Evolutionary conservation across 73 alveolate genomes (phyloP).

Genomic region (Diophrys appendiculata): DNA sequence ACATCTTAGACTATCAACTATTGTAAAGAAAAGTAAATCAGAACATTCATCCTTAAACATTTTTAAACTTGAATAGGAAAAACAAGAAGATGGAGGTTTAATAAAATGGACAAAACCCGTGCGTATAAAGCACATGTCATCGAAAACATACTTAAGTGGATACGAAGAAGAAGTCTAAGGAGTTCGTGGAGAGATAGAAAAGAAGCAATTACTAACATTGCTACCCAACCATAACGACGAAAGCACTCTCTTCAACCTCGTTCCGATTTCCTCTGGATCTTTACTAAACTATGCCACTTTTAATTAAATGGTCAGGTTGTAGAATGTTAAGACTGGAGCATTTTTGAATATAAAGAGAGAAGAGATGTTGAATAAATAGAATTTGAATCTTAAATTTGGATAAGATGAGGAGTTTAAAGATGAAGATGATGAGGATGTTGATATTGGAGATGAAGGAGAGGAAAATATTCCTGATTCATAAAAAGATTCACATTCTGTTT

Average conservation of each 20-base stretch:
- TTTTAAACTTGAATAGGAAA: background rate
- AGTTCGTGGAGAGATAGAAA: no score
- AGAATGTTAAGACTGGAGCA: background rate
- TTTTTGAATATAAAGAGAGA: background rate
- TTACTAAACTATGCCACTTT: background rate
- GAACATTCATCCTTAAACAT: background rate
- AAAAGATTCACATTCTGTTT: background rate
- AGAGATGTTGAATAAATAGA: background rate
- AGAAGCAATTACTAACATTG: background rate
- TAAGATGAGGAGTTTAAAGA: no score
- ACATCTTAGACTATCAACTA: background rate
- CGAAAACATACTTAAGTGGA: background rate
- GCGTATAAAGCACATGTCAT: slow-evolving; percentile 1
- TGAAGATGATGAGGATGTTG: background rate
- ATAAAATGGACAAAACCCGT: background rate
- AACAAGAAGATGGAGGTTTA: background rate
- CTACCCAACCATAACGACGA: background rate
- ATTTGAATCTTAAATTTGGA: background rate
- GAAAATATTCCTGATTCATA: background rate
- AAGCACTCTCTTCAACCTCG: background rate
- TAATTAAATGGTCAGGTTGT: background rate
- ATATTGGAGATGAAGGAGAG: background rate
- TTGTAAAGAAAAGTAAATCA: background rate
- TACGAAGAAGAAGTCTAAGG: no score
- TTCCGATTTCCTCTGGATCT: background rate